Evolutionary conservation across 192 early-diverging fungal species (phyloP).

Genomic region (Backusella westeae): DNA sequence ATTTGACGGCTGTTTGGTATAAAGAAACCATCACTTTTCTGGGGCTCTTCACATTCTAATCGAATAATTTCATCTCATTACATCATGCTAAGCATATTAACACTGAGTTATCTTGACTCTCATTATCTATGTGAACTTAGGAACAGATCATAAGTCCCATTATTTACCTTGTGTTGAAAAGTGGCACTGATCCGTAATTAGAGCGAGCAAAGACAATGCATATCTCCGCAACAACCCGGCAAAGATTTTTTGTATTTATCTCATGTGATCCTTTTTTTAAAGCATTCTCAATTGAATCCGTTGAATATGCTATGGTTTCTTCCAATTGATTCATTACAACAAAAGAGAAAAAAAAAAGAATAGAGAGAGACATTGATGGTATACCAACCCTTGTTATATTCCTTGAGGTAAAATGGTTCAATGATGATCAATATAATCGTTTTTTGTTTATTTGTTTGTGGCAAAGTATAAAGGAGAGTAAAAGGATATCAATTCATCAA

Average conservation of each 20-base stretch:
- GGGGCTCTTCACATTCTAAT: background rate
- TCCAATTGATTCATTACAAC: too few relatives aligned
- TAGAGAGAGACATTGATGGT: too few relatives aligned
- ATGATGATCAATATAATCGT: background rate
- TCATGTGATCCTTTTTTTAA: too few relatives aligned
- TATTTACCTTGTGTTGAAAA: background rate
- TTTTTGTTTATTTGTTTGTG: background rate
- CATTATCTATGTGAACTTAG: background rate
- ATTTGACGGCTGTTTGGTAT: background rate
- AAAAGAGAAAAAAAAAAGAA: too few relatives aligned
- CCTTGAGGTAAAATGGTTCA: background rate
- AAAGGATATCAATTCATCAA: background rate
- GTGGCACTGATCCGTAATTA: background rate
- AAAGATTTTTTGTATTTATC: background rate
- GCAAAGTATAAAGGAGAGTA: background rate
- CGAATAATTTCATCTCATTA: background rate
- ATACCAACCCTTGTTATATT: too few relatives aligned
- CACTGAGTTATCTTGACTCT: background rate
- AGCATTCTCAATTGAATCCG: too few relatives aligned
- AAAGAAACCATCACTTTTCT: background rate
- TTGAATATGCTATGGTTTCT: too few relatives aligned
- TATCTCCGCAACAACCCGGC: background rate
- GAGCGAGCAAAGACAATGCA: background rate
- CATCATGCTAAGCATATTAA: background rate
- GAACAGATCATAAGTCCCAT: background rate